Conservation (phyloP, 129 eudicot species). For the Pulicaria dysenterica region DNA sequence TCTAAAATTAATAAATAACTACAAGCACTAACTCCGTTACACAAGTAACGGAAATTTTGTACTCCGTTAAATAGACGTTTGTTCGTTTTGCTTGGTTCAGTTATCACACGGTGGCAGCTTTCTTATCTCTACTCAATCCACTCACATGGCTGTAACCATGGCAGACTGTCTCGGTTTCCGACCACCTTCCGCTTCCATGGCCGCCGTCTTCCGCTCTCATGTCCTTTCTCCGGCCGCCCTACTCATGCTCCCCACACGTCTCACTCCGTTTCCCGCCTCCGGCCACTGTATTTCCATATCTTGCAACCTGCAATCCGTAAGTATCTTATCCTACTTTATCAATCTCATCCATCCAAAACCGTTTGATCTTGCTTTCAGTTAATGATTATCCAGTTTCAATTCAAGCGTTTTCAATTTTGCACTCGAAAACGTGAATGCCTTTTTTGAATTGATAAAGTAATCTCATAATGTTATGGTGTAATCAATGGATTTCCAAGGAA, state of each 20-base stretch:
- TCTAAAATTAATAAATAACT: too few relatives aligned
- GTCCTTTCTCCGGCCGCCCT: slow-evolving; percentile 19
- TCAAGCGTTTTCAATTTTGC: too few relatives aligned
- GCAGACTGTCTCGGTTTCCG: slow-evolving; percentile 25
- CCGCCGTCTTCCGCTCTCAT: slow-evolving; percentile 24
- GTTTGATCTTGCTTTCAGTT: too few relatives aligned
- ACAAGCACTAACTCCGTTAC: too few relatives aligned
- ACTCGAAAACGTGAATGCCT: too few relatives aligned
- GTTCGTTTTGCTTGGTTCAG: too few relatives aligned
- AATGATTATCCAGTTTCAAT: too few relatives aligned
- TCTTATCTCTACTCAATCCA: slow-evolving; percentile 25
- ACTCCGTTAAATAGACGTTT: too few relatives aligned
- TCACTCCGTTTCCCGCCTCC: slow-evolving; percentile 10
- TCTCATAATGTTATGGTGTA: not conserved
- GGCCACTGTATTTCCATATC: slow-evolving; percentile 14
- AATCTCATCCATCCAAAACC: slow-evolving; percentile 6
- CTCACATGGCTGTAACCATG: slow-evolving; percentile 25
- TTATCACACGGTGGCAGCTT: not conserved
- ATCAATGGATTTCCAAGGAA: not conserved
- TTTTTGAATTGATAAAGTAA: too few relatives aligned
- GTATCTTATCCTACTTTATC: not conserved
- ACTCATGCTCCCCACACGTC: not conserved
- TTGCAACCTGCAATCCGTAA: slow-evolving; percentile 34
- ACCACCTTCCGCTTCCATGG: slow-evolving; percentile 22
- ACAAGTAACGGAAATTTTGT: too few relatives aligned